Conservation (phyloP, 192 early-diverging fungal genomes). For the Kickxella alabastrina region DNA sequence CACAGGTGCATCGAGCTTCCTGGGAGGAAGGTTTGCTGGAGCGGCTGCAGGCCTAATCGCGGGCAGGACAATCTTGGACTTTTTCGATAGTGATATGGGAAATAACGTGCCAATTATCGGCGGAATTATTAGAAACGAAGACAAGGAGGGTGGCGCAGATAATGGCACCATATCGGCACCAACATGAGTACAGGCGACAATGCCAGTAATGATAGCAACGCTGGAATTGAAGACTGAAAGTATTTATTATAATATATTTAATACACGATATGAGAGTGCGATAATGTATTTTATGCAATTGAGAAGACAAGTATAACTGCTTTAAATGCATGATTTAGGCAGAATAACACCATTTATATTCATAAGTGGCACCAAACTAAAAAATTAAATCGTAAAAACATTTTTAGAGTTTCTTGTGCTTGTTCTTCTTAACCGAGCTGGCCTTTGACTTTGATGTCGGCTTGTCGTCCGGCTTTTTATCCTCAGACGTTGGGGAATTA, state of each 20-base stretch:
- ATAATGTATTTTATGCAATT: not conserved
- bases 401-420: slow-evolving; percentile 12
- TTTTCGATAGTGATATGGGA: slow-evolving; percentile 29
- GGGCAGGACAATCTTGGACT: slow-evolving; percentile 18
- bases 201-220: too few relatives aligned
- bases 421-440: too few relatives aligned
- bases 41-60: slow-evolving; percentile 29
- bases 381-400: not conserved
- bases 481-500: not conserved
- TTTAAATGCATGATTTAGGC: too few relatives aligned
- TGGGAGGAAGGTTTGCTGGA: slow-evolving; percentile 46
- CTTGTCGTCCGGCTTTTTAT: not conserved
- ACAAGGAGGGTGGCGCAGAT: not conserved
- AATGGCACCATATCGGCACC: not conserved
- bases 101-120: slow-evolving; percentile 37
- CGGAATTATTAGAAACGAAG: slow-evolving; percentile 35
- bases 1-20: slow-evolving; percentile 24
- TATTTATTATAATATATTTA: not conserved
- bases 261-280: not conserved
- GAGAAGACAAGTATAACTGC: too few relatives aligned
- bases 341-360: too few relatives aligned
- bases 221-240: too few relatives aligned
- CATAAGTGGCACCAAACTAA: too few relatives aligned
- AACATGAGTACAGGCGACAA: not conserved
- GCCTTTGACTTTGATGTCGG: slow-evolving; percentile 2